phyloP scores from a whole-genome alignment of 2,329 filamentous ascomycete genomes.

The Microsporum ferrugineum region DNA sequence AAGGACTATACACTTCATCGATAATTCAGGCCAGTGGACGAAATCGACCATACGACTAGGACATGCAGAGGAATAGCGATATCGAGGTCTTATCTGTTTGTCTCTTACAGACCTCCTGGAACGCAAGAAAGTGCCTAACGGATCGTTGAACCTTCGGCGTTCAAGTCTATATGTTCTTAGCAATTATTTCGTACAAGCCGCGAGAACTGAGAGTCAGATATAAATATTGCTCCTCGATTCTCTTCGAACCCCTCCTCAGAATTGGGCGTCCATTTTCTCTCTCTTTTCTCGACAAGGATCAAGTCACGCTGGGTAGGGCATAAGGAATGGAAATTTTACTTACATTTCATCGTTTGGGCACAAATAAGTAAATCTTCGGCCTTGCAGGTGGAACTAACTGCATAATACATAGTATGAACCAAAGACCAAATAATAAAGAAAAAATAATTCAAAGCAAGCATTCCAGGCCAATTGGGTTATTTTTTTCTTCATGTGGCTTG shows the following conservation, averaged over 20 bases:
- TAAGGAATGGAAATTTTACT: neutral
- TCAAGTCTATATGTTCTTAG: neutral
- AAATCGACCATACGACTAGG: neutral
- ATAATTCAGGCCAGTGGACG: neutral
- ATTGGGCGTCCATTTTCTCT: neutral
- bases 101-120: neutral
- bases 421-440: neutral
- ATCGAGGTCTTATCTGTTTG: neutral
- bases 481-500: neutral
- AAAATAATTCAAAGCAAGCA: neutral
- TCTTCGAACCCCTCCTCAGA: neutral
- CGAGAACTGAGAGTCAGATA: neutral
- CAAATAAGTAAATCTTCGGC: neutral
- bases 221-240: neutral
- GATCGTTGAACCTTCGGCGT: no score
- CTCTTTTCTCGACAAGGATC: neutral
- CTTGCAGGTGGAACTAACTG: neutral
- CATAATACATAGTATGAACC: neutral
- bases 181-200: neutral
- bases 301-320: neutral
- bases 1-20: neutral
- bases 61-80: neutral
- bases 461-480: neutral
- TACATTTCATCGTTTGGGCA: neutral
- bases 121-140: neutral